Evolutionary conservation across 2,329 filamentous ascomycete genomes (phyloP), one percentile per base, ranked within the genome.

Genomic region (Rhytidhysteron rufulum): DNA sequence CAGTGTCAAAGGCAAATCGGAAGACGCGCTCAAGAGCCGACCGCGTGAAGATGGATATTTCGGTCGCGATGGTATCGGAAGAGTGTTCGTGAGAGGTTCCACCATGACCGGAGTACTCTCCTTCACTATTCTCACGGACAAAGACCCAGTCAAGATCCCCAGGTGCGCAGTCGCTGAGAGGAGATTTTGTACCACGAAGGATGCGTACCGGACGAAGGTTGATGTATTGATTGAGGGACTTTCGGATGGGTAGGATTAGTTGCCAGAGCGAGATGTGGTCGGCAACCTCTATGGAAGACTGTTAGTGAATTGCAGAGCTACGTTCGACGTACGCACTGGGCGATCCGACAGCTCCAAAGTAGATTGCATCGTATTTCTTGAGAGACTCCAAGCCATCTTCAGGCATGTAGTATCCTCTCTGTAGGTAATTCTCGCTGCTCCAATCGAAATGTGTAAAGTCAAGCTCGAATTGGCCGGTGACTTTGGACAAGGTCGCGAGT

Each of bases 231-330:
- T 85, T 81, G 33, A 86, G 72, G 27, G 79, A 73, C 37, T 83
- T 79, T 27, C 83, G 77, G 52, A 86, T 85, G 15, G 80, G 80
- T 6, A 86, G 68, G 32, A 84, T 77, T 22, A 83, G 73, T 6
- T 75, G 74, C 83, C 83, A 86, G 1, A 86, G 74, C 0, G 78
- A 79, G 42, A 85, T 76, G 46, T 85, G 77, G 48, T 86, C 82
- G 1, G 82, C 81, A 0, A 85, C 79, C 37, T 80, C 72, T 72
- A 34, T 10, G n/a, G 22, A 29, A n/a, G n/a, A 22, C 19, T 7
- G 10, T 31, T 37, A 19, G 18, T 16, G 17, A 3, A 34, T 22
- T 10, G 9, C 16, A 29, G 9, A n/a, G n/a, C 34, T 35, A 5
- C n/a, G 25, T 34, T 15, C 19, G n/a, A 5, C 20, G 15, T 11